phyloP scores from a whole-genome alignment of 768 basidiomycete species.

The Lactarius psammicola region DNA sequence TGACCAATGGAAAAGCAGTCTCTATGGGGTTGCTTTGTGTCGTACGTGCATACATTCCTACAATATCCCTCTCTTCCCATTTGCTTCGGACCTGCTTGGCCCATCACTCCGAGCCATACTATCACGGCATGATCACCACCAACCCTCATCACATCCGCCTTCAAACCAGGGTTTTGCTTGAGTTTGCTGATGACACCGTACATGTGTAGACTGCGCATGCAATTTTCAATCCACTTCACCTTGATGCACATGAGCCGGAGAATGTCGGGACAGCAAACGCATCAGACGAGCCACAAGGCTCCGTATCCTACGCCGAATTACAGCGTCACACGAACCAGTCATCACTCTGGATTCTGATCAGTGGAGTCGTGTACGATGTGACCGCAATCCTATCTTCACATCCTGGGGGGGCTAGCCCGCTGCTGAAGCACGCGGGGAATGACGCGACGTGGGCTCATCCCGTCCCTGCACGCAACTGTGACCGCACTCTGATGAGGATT shows the following conservation, averaged over 20 bases:
- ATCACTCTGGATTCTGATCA: constrained; percentile 14
- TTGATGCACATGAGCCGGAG: constrained; percentile 17
- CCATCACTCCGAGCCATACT: background rate
- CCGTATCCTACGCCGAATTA: constrained; percentile 22
- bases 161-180: background rate
- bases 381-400: constrained; percentile 27
- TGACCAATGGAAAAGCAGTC: background rate
- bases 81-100: background rate
- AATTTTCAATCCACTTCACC: constrained; percentile 12
- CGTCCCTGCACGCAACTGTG: constrained; percentile 2
- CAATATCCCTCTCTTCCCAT: background rate
- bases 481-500: constrained; percentile 11
- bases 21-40: constrained; percentile 15
- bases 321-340: constrained; percentile 20
- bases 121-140: background rate
- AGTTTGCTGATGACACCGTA: constrained; percentile 7
- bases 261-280: background rate
- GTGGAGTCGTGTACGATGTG: constrained; percentile 25
- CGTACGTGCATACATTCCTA: constrained; percentile 4
- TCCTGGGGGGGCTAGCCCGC: constrained; percentile 76
- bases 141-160: background rate
- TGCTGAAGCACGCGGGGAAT: constrained; percentile 85
- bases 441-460: constrained; percentile 70
- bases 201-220: constrained; percentile 7
- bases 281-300: constrained; percentile 1